Conservation (phyloP, 202 grass and related monocot genomes). For the Zizania palustris region DNA sequence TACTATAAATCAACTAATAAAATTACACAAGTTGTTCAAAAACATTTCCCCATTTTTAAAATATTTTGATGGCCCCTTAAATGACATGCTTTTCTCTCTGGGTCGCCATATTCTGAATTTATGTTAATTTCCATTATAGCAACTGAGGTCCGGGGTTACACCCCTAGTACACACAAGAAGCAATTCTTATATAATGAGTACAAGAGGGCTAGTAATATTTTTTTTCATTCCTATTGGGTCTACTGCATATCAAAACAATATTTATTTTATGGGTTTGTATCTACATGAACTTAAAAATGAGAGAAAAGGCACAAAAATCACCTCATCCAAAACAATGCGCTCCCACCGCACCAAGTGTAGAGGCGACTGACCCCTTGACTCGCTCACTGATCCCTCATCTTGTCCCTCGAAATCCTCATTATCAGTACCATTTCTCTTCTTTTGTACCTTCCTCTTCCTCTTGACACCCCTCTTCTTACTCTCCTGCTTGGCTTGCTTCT, state of each 20-base stretch:
- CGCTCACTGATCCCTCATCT: not conserved
- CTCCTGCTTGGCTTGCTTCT: slow-evolving; percentile 76
- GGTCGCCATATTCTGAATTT: not conserved
- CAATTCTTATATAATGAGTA: not conserved
- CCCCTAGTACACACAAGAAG: not conserved
- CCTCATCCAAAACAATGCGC: slow-evolving; percentile 94
- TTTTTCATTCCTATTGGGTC: not conserved
- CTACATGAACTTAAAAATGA: not conserved
- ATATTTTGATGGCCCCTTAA: not conserved
- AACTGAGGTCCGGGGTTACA: not conserved
- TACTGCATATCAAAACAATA: slow-evolving; percentile 14
- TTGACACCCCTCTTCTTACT: slow-evolving; percentile 54
- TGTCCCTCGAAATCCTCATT: slow-evolving; percentile 27
- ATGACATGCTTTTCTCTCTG: not conserved
- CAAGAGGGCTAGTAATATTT: not conserved
- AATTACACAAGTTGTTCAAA: not conserved
- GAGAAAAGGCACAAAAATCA: slow-evolving; percentile 37
- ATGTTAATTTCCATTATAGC: slow-evolving; percentile 4
- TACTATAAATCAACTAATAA: not conserved
- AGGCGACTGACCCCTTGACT: slow-evolving; percentile 55
- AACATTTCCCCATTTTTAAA: not conserved
- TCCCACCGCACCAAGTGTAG: slow-evolving; percentile 86
- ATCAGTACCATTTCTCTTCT: slow-evolving; percentile 28
- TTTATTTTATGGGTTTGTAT: not conserved
- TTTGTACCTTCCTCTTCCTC: slow-evolving; percentile 10